These are phyloP conservation scores for Irineochytrium annulatum DNA, from an alignment of 192 early-diverging fungal species.

Conservation along the genomic window DNA sequence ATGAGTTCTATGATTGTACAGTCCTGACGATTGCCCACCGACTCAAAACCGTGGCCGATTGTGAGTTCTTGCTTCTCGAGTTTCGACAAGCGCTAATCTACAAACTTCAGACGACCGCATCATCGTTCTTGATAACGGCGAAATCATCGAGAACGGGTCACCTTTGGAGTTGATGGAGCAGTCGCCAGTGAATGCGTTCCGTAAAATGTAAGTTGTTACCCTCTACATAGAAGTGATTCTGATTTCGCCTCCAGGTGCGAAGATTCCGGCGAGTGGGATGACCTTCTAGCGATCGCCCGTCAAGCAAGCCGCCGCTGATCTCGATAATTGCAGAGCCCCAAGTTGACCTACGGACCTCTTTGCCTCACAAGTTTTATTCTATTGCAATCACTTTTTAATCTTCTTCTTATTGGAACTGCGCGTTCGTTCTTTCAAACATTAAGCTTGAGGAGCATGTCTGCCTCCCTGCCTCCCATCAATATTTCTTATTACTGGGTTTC, in stretches of 20 bases:
- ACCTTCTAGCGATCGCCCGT: constrained; percentile 62
- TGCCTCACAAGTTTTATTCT: no score
- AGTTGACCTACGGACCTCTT: no score
- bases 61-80: no score
- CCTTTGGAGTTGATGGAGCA: constrained; percentile 45
- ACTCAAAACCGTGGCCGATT: constrained; percentile 65
- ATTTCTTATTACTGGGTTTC: no score
- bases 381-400: no score
- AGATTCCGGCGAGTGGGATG: constrained; percentile 72
- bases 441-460: no score
- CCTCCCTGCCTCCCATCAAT: no score
- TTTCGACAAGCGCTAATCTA: constrained; percentile 30
- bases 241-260: constrained; percentile 40
- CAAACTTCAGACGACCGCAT: constrained; percentile 47
- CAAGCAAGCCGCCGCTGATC: no score
- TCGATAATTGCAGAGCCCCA: no score
- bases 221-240: neutral
- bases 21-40: constrained; percentile 83
- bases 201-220: constrained; percentile 53
- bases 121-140: constrained; percentile 39
- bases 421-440: no score
- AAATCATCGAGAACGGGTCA: constrained; percentile 43
- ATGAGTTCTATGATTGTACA: constrained; percentile 63
- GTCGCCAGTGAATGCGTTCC: constrained; percentile 52
- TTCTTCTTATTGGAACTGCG: no score